Evolutionary conservation across 2,329 filamentous ascomycete species (phyloP).

Genomic region (Aspergillaceae sp.): DNA sequence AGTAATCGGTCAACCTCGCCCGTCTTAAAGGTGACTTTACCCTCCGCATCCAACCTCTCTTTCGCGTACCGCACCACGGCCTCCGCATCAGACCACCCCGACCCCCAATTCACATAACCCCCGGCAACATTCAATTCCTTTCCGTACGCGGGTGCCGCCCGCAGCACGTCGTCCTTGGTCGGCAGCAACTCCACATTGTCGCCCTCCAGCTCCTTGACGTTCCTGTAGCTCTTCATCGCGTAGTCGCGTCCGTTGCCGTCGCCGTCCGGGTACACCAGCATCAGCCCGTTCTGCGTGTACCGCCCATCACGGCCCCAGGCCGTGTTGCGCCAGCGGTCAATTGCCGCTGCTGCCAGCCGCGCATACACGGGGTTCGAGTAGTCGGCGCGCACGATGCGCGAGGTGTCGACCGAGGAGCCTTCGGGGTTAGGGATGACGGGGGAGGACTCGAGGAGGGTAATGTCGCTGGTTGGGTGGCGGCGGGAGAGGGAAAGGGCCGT

Average conservation of each 20-base stretch:
- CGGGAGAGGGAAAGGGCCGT: constrained; percentile 63
- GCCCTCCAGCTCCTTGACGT: constrained; percentile 28
- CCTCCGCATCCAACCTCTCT: constrained; percentile 27
- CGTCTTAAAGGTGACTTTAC: constrained; percentile 27
- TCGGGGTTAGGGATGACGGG: constrained; percentile 50
- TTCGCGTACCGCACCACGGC: constrained; percentile 33
- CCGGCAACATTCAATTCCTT: constrained; percentile 27
- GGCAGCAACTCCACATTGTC: constrained; percentile 28
- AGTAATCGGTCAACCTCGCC: constrained; percentile 30
- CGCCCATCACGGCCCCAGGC: constrained; percentile 37
- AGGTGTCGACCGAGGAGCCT: constrained; percentile 52
- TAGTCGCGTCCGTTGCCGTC: constrained; percentile 26
- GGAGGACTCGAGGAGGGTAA: constrained; percentile 52
- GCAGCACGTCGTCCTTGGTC: constrained; percentile 25
- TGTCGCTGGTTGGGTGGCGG: constrained; percentile 43
- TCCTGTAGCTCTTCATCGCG: constrained; percentile 32
- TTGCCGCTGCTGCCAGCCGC: constrained; percentile 61
- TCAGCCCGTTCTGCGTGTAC: constrained; percentile 37
- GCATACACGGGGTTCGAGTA: constrained; percentile 76
- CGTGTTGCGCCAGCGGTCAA: constrained; percentile 54
- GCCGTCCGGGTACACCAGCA: constrained; percentile 30
- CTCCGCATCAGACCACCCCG: constrained; percentile 40
- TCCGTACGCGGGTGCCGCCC: constrained; percentile 28
- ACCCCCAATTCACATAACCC: constrained; percentile 40
- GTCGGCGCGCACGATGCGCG: constrained; percentile 60